Base-by-base conservation (phyloP, 495 filamentous ascomycete genomes). In the Stereocaulon alpinum region DNA sequence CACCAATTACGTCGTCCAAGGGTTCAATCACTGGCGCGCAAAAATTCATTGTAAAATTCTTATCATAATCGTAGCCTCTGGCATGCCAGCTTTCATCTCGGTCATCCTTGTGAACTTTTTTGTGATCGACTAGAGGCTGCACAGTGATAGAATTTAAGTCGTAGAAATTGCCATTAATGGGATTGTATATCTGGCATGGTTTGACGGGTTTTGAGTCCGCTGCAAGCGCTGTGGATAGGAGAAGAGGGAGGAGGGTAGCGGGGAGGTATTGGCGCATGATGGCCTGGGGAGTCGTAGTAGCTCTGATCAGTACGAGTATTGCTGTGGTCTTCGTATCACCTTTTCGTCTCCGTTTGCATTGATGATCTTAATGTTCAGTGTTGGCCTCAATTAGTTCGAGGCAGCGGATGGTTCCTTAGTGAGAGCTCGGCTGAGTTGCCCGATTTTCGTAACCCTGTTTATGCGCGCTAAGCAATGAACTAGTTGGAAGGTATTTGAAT, bases 41-140 rank as follows among this genome's bases (percentile, higher is more conserved):
- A 64, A 99, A 85, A 67, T 99, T 99, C 56, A 99, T 68, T 1
- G 91, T 96, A 69, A 99, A 97, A 72, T 97, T 97, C 15, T 85
- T 81, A 27, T 77, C 78, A 67, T 94, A 90, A 69, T 96, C 91
- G 64, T 86, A 88, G 27, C 94, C 94, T 60, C 77, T 82, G 10
- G 88, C 87, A 48, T 83, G 75, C 84, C 91, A 96, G 76, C 91
- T 90, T 42, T 82, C 74, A n/a, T 76, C 75, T 61, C 83, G 75
- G 63, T 81, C 73, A 68, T 86, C 73, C 66, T 83, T 80, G 52
- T 80, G 73, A 40, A 74, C 63, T 63, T 82, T 86, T 58, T 80
- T 76, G 44, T 77, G 79, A 40, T 84, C 76, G 50, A 78, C 74
- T 34, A 75, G 61, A 18, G 82, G 77, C 9, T 70, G 66, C 42